A percentile compares a stretch with the other conserved stretches of the same genome.
Evolutionary conservation across 352 stramenopile genomes (phyloP).

Genomic region (Pythium dissimile): DNA sequence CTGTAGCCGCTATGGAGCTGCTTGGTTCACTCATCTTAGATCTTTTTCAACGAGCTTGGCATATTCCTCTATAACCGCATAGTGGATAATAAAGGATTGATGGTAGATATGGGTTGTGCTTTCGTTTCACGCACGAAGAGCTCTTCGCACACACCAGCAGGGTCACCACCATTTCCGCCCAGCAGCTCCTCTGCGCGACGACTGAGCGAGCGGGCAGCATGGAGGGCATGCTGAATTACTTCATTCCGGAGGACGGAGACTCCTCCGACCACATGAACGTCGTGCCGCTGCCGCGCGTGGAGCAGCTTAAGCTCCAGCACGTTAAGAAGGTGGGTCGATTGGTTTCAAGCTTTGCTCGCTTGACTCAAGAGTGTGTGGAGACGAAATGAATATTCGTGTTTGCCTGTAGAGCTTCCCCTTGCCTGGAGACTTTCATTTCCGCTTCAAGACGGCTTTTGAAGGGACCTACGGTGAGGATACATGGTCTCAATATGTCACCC

Average conservation of each 20-base stretch:
- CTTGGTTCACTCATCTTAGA: too few species aligned
- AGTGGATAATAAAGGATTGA: not conserved
- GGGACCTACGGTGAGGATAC: conserved; percentile 61
- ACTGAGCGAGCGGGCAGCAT: conserved; percentile 24
- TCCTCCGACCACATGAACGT: conserved; percentile 85
- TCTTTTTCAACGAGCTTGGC: too few species aligned
- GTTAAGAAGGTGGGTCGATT: conserved; percentile 64
- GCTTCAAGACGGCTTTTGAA: conserved; percentile 85
- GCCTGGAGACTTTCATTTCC: conserved; percentile 80
- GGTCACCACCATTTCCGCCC: not conserved
- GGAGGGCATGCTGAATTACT: conserved; percentile 89
- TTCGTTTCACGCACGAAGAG: conserved; percentile 4
- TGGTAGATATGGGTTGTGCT: not conserved
- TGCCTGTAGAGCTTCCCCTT: conserved; percentile 58
- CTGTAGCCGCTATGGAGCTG: not conserved
- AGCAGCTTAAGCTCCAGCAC: conserved; percentile 67
- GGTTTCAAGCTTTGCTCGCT: too few species aligned
- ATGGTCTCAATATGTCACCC: not conserved
- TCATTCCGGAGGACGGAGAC: conserved; percentile 82
- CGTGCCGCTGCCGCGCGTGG: conserved; percentile 72
- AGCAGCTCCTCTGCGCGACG: not conserved
- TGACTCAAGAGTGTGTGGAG: too few species aligned
- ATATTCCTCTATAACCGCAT: not conserved
- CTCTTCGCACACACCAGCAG: not conserved
- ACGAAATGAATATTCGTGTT: too few species aligned